Evolutionary conservation across 2,329 filamentous ascomycete genomes (phyloP), one percentile per base, ranked within the genome.

Genomic region (Arthrobotrys iridis): DNA sequence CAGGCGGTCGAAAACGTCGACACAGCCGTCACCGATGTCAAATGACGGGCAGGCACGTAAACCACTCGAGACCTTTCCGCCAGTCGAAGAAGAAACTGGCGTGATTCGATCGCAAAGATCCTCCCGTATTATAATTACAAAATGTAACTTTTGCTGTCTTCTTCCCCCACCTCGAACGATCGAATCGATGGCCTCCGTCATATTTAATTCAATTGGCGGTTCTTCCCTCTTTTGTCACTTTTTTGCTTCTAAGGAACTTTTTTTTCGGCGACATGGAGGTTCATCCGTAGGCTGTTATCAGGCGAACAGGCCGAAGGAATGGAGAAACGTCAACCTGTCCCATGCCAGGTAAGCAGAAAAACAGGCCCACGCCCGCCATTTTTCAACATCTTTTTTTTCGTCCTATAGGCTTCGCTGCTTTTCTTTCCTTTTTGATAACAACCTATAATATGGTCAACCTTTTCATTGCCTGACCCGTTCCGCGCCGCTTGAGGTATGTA

Each of bases 401-500:
- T 58, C 57, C 43, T 71, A 58, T 46, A 58, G 46, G 20, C 33
- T 64, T 30, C 30, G 43, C 62, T 46, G 58, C 33, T 48, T 68
- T 59, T 60, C 52, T 65, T 65, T 65, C 60, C 62, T 55, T 55
- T n/a, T 35, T 52, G 46, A 30, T 52, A 20, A n/a, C n/a, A n/a
- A n/a, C n/a, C n/a, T n/a, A n/a, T n/a, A n/a, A n/a, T 4, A 28
- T 35, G 26, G 28, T 52, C 63, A 60, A 75, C 62, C 40, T 24
- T 45, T 45, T 43, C 52, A 57, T 45, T 13, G 55, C 45, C 55
- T 48, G 22, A 22, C 43, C 30, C 24, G 7, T 30, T 57, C 71
- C 52, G 71, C 71, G 71, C 71, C 71, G 71, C 57, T 50, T 24
- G 57, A 63, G 71, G 71, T 68, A 75, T 75, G 58, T 46, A 55